Evolutionary conservation across 495 filamentous ascomycete species (phyloP).

Genomic region (Lophiotrema nucula): DNA sequence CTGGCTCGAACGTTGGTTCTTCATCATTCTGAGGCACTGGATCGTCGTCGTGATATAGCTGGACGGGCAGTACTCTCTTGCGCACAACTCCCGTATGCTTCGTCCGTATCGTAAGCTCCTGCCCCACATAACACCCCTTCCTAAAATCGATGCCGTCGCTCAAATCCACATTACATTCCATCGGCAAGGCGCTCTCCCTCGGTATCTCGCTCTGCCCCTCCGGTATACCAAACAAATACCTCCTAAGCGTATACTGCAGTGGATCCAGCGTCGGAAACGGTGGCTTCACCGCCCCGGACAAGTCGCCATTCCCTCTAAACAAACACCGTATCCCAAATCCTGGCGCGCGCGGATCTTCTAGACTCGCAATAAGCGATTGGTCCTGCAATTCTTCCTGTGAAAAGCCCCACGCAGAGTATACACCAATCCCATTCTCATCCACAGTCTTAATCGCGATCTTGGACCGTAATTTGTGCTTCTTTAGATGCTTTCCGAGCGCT

Average conservation of each 20-base stretch:
- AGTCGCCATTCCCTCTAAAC: background rate
- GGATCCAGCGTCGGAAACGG: slow-evolving; percentile 48
- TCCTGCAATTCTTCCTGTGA: slow-evolving; percentile 25
- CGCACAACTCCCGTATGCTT: slow-evolving; percentile 90
- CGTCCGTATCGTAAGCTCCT: slow-evolving; percentile 93
- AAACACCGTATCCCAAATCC: slow-evolving; percentile 59
- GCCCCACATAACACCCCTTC: slow-evolving; percentile 96
- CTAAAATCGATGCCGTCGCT: slow-evolving; percentile 81
- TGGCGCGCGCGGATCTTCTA: slow-evolving; percentile 55
- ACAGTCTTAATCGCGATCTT: slow-evolving; percentile 69
- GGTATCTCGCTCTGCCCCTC: slow-evolving; percentile 81
- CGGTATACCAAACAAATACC: slow-evolving; percentile 74
- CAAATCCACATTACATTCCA: slow-evolving; percentile 82
- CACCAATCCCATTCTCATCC: slow-evolving; percentile 56
- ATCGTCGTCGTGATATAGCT: slow-evolving; percentile 56
- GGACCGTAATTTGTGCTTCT: slow-evolving; percentile 76
- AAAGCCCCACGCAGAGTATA: slow-evolving; percentile 65
- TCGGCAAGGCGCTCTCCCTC: slow-evolving; percentile 66
- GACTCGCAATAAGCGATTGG: slow-evolving; percentile 5
- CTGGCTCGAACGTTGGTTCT: slow-evolving; percentile 27
- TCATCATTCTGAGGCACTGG: slow-evolving; percentile 37
- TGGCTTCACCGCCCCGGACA: slow-evolving; percentile 5
- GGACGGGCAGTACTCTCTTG: slow-evolving; percentile 82
- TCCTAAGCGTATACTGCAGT: slow-evolving; percentile 51
- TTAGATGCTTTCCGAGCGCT: slow-evolving; percentile 65